Conservation (phyloP, 352 stramenopile genomes). For the Hyaloperonospora brassicae region DNA sequence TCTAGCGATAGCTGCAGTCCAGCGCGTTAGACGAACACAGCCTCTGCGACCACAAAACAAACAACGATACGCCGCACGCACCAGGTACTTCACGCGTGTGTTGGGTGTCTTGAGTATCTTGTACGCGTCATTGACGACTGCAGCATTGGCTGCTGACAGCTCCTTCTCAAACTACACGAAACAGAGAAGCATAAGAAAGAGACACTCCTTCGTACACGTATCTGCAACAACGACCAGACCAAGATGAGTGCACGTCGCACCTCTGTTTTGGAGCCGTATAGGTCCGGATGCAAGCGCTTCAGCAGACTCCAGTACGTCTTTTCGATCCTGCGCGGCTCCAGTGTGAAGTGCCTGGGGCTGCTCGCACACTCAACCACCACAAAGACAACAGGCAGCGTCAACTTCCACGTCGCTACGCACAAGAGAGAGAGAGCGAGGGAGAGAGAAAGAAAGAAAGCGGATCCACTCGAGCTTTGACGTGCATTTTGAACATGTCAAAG, state of each 20-base stretch:
- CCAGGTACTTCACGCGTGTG: constrained; percentile 78
- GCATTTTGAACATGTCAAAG: constrained; percentile 85
- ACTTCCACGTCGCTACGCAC: neutral
- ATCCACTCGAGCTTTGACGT: constrained; percentile 5
- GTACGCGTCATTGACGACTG: constrained; percentile 80
- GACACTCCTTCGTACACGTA: too few species aligned
- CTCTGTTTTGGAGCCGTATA: constrained; percentile 82
- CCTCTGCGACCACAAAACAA: too few species aligned
- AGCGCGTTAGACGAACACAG: constrained; percentile 8
- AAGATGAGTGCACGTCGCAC: constrained; percentile 19
- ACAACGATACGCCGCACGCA: constrained; percentile 18
- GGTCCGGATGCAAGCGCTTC: constrained; percentile 76
- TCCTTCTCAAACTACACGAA: constrained; percentile 65
- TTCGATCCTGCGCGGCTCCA: constrained; percentile 76
- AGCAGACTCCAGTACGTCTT: constrained; percentile 84
- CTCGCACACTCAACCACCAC: neutral
- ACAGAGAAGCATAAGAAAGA: neutral
- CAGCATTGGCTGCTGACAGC: constrained; percentile 66
- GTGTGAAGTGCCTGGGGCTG: constrained; percentile 72
- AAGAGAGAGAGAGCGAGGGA: too few species aligned
- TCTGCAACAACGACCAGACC: constrained; percentile 1
- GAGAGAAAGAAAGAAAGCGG: too few species aligned
- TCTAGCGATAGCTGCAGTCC: constrained; percentile 55
- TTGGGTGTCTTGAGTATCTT: constrained; percentile 84
- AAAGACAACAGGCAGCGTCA: constrained; percentile 12